Conservation (phyloP, 805 yeast genomes). For the Zygosaccharomyces gambellarensis region DNA sequence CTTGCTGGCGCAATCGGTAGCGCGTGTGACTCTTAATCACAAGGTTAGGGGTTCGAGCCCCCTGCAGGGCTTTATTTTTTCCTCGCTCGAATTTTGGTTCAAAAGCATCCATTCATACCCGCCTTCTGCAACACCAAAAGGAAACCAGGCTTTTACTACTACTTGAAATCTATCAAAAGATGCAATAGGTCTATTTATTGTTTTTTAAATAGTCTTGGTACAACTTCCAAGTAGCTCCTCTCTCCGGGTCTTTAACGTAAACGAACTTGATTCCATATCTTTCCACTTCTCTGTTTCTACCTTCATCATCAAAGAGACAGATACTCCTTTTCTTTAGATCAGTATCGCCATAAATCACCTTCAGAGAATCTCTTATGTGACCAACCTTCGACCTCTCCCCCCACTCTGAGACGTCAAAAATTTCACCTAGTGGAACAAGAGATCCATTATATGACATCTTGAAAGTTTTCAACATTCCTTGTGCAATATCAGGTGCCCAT, state of each 20-base stretch:
- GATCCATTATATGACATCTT: slow-evolving; percentile 43
- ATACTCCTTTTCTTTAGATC: slow-evolving; percentile 44
- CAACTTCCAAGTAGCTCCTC: slow-evolving; percentile 53
- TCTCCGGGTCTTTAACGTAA: slow-evolving; percentile 51
- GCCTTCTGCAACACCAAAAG: not conserved
- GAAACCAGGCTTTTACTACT: not conserved
- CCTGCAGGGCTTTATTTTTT: slow-evolving; percentile 5
- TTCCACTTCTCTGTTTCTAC: slow-evolving; percentile 71
- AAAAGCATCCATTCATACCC: slow-evolving; percentile 26
- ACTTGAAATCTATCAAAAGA: not conserved
- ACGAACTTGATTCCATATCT: slow-evolving; percentile 65
- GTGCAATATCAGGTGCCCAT: slow-evolving; percentile 72
- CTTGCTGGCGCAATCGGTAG: slow-evolving; percentile 9
- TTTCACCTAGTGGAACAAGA: slow-evolving; percentile 24
- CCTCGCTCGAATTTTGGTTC: not conserved
- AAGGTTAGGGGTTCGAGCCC: slow-evolving; percentile 9
- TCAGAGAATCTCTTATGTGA: slow-evolving; percentile 52
- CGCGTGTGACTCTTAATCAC: slow-evolving; percentile 9
- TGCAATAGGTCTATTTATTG: slow-evolving; percentile 4
- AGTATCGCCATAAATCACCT: slow-evolving; percentile 42
- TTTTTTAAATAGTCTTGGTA: slow-evolving; percentile 40
- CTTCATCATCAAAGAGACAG: slow-evolving; percentile 72
- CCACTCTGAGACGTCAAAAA: slow-evolving; percentile 61
- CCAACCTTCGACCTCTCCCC: slow-evolving; percentile 59
- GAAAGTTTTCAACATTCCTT: slow-evolving; percentile 50